Conservation (phyloP, 2,329 filamentous ascomycete species). For the Rhynchosporium agropyri region DNA sequence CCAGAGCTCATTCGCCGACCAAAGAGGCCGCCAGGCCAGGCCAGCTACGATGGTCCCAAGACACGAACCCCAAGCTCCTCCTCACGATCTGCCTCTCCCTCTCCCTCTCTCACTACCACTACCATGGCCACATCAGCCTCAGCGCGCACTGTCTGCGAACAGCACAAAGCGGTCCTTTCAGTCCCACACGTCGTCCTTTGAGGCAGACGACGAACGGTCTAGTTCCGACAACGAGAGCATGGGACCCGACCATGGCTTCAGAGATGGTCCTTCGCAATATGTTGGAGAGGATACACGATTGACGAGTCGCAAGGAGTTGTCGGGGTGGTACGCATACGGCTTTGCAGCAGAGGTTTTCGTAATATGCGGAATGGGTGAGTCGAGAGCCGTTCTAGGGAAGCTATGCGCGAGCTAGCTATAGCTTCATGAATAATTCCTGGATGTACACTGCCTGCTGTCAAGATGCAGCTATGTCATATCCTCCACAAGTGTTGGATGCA, state of each 20-base stretch:
- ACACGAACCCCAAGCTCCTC: slow-evolving; percentile 25
- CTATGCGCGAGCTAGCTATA: background rate
- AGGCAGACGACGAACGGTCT: slow-evolving; percentile 71
- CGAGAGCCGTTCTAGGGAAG: slow-evolving; percentile 14
- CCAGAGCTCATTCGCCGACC: slow-evolving; percentile 15
- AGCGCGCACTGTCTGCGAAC: slow-evolving; percentile 38
- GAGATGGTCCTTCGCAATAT: slow-evolving; percentile 55
- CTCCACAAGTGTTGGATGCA: background rate
- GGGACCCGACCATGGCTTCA: slow-evolving; percentile 42
- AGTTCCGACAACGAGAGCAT: slow-evolving; percentile 42
- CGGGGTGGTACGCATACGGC: slow-evolving; percentile 94
- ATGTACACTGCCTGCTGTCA: background rate
- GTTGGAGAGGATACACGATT: slow-evolving; percentile 84
- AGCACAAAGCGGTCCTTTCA: slow-evolving; percentile 56
- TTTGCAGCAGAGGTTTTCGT: slow-evolving; percentile 97
- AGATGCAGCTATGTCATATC: background rate
- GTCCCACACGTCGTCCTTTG: slow-evolving; percentile 63
- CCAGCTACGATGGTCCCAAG: slow-evolving; percentile 35
- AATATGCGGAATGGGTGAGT: slow-evolving; percentile 81
- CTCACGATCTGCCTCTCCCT: background rate
- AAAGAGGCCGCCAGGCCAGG: background rate
- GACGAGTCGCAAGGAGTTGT: slow-evolving; percentile 83
- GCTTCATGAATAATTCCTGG: background rate
- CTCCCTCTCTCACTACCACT: background rate
- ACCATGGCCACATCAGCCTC: slow-evolving; percentile 30